Evolutionary conservation across 2,329 filamentous ascomycete species (phyloP).

Genomic region (Eutypella sp.): DNA sequence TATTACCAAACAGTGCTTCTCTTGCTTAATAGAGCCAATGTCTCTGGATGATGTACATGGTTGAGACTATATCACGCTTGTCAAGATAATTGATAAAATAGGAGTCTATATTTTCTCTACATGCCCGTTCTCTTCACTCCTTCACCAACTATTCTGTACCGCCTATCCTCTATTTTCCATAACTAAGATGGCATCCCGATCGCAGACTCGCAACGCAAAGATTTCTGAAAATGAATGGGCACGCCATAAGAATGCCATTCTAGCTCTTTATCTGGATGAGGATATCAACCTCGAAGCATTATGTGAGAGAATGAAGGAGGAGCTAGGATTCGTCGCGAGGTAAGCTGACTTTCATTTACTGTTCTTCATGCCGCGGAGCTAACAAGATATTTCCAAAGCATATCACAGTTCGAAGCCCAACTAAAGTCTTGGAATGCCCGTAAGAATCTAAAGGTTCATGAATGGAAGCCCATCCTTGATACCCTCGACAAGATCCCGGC

Average conservation of each 20-base stretch:
- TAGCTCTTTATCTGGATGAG: background rate
- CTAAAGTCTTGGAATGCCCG: conserved; percentile 5
- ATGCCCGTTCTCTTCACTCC: no score
- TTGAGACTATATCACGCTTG: no score
- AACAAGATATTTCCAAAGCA: background rate
- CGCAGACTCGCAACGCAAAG: no score
- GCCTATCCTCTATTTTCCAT: no score
- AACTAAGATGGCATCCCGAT: no score
- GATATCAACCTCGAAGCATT: background rate
- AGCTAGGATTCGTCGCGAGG: background rate
- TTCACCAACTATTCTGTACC: no score
- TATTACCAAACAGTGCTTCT: no score
- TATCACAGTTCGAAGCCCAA: conserved; percentile 2
- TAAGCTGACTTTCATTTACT: background rate
- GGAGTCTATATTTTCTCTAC: no score
- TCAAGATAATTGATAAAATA: no score
- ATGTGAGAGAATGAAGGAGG: background rate
- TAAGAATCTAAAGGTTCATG: conserved; percentile 7
- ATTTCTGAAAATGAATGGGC: background rate
- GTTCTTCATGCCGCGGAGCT: background rate
- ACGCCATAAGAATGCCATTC: background rate
- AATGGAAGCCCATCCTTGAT: conserved; percentile 4
- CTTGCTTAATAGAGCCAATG: no score
- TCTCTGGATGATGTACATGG: no score
- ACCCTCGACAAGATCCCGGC: conserved; percentile 4